Evolutionary conservation across 371 early-diverging fungal species (phyloP), one percentile per base, ranked within the genome.

Genomic region (Mucor lusitanicus): DNA sequence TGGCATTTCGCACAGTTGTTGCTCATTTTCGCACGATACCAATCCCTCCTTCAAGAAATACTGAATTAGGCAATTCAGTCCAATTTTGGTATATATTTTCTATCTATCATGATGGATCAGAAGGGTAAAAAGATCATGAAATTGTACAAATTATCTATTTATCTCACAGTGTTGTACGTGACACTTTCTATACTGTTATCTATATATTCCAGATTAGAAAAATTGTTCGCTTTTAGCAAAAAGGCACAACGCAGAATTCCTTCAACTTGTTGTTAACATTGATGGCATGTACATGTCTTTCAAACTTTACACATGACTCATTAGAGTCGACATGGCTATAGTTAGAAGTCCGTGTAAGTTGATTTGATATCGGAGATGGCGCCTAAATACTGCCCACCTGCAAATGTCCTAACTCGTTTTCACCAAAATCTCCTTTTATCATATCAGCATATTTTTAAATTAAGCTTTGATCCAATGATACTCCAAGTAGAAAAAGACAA

Each of bases 21-120:
- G 32, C 28, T 48, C 54, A 54, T 64, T 69, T 69, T 69, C 69
- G 69, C 69, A 69, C 69, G 69, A 69, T 69, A 59, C 46, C 40
- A n/a, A 23, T 23, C 39, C 25, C 39, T 53, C 46, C 35, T 39
- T 37, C 54, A 27, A 53, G 15, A 58, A 50, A 19, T 44, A 3
- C 50, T 40, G 27, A 55, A 60, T 69, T 60, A 60, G 60, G 69
- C 27, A 69, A 69, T 69, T 69, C 69, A 64, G 19, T 64, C 69
- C 69, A 44, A 42, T 60, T 69, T 64, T 46, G 61, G 69, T 23
- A 50, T 39, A 40, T 35, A 48, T 46, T 57, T 32, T 25, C 46
- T 21, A 53, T 56, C 33, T 56, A 56, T 56, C 57, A 33, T 17
- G 37, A 27, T 65, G 58, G 35, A 46, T 57, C 6, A 32, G 32